These are phyloP conservation scores for Fomitopsis pulvina DNA, from an alignment of 768 basidiomycete genomes.

Conservation along the genomic window DNA sequence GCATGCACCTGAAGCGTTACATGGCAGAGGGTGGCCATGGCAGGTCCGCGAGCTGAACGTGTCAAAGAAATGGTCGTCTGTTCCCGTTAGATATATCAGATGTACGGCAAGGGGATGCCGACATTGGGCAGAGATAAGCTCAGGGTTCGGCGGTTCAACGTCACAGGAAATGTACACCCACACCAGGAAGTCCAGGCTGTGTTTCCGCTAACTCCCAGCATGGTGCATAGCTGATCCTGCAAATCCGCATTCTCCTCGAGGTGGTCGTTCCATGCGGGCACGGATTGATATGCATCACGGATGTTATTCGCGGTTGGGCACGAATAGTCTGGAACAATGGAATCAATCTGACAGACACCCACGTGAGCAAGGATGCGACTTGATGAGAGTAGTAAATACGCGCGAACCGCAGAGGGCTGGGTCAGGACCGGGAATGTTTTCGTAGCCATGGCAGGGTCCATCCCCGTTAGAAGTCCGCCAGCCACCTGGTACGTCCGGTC, in stretches of 20 bases:
- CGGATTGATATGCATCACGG: constrained; percentile 35
- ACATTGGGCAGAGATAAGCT: constrained; percentile 1
- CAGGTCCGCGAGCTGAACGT: constrained; percentile 44
- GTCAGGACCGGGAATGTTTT: constrained; percentile 33
- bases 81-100: not conserved
- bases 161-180: constrained; percentile 16
- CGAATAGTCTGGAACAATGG: constrained; percentile 36
- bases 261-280: constrained; percentile 42
- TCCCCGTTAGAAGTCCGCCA: constrained; percentile 37
- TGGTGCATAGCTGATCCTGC: constrained; percentile 30
- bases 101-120: not conserved
- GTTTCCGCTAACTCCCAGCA: constrained; percentile 34
- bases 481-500: constrained; percentile 44
- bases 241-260: constrained; percentile 30
- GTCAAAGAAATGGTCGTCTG: constrained; percentile 47
- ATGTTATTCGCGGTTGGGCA: constrained; percentile 36
- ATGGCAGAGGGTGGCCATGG: constrained; percentile 37
- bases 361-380: not conserved
- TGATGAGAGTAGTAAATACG: not conserved
- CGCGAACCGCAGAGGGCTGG: constrained; percentile 35
- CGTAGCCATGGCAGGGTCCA: constrained; percentile 30
- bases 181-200: constrained; percentile 43
- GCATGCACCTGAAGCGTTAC: constrained; percentile 35
- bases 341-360: constrained; percentile 33
- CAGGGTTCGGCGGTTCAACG: constrained; percentile 1